These are phyloP conservation scores for Ochromonas danica DNA, from an alignment of 108 stramenopile species.

Conservation along the genomic window DNA sequence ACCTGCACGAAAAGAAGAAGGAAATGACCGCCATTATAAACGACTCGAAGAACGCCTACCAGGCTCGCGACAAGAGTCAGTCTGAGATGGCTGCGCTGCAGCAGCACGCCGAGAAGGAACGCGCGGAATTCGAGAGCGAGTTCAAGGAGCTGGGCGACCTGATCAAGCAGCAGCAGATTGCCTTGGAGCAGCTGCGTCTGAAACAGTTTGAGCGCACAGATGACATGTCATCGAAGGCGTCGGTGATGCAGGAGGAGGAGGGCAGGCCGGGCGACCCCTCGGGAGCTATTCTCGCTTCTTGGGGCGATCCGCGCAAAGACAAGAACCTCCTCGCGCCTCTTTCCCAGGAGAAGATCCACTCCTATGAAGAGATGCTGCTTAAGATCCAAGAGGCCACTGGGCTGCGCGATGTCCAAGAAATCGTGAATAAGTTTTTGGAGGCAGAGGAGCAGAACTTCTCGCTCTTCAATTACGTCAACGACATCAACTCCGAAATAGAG, in stretches of 20 bases:
- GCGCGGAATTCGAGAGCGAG: constrained; percentile 55
- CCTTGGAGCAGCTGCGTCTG: constrained; percentile 36
- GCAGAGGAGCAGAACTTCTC: constrained; percentile 64
- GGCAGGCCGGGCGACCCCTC: constrained; percentile 22
- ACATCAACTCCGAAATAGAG: constrained; percentile 61
- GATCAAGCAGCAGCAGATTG: constrained; percentile 52
- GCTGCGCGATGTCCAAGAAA: constrained; percentile 52
- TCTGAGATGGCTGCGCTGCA: constrained; percentile 52
- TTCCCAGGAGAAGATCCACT: constrained; percentile 45
- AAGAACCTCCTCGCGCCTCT: constrained; percentile 29
- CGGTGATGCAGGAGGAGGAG: constrained; percentile 30
- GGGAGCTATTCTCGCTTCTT: neutral
- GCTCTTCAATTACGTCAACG: constrained; percentile 63
- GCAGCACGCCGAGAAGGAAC: constrained; percentile 56
- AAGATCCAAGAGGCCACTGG: constrained; percentile 60
- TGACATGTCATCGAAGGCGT: constrained; percentile 5
- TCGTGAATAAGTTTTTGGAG: constrained; percentile 59
- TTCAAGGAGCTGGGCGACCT: constrained; percentile 56
- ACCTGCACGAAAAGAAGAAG: constrained; percentile 60
- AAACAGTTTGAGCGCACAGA: constrained; percentile 32
- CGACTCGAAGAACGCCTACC: constrained; percentile 58
- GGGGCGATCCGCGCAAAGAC: constrained; percentile 28
- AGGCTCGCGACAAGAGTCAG: constrained; percentile 56
- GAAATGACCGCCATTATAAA: constrained; percentile 63
- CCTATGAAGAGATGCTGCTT: constrained; percentile 44